These are phyloP conservation scores for Aspergillus conjunctus DNA, from an alignment of 495 filamentous ascomycete species.

Conservation along the genomic window DNA sequence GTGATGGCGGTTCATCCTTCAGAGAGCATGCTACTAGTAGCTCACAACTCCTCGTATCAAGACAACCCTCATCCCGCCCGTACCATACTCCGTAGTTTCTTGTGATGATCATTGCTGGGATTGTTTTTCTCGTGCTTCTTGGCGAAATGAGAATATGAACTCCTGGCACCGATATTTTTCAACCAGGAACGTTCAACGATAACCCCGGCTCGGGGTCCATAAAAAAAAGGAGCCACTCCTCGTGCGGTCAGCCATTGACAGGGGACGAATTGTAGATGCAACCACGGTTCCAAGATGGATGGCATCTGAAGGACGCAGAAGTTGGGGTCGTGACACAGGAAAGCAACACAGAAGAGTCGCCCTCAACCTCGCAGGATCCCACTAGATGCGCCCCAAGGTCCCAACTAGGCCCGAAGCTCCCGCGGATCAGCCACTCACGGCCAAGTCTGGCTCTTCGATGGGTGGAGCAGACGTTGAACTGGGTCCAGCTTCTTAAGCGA, in stretches of 20 bases:
- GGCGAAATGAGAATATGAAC: too few species aligned
- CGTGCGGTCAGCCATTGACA: neutral
- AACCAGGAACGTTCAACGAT: too few species aligned
- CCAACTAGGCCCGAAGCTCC: slow-evolving; percentile 18
- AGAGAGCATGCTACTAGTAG: too few species aligned
- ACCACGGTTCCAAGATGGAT: slow-evolving; percentile 2
- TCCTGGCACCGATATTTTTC: too few species aligned
- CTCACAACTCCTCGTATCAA: too few species aligned
- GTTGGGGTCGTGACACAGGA: slow-evolving; percentile 1
- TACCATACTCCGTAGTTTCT: too few species aligned
- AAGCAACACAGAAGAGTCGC: neutral
- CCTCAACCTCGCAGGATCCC: slow-evolving; percentile 14
- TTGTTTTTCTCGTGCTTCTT: too few species aligned
- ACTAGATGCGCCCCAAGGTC: slow-evolving; percentile 13
- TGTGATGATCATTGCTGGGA: too few species aligned
- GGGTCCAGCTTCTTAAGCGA: slow-evolving; percentile 24
- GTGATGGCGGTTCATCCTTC: too few species aligned
- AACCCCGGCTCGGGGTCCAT: neutral
- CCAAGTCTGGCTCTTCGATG: neutral
- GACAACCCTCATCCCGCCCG: too few species aligned
- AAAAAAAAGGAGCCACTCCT: slow-evolving; percentile 2
- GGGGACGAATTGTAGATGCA: neutral
- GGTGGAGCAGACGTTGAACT: slow-evolving; percentile 27
- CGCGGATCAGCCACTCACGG: slow-evolving; percentile 18
- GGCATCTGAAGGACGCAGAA: neutral